Evolutionary conservation across 176 grass and related monocot species (phyloP), one percentile per base, ranked within the genome.

Genomic region (Tillandsia fasciculata): DNA sequence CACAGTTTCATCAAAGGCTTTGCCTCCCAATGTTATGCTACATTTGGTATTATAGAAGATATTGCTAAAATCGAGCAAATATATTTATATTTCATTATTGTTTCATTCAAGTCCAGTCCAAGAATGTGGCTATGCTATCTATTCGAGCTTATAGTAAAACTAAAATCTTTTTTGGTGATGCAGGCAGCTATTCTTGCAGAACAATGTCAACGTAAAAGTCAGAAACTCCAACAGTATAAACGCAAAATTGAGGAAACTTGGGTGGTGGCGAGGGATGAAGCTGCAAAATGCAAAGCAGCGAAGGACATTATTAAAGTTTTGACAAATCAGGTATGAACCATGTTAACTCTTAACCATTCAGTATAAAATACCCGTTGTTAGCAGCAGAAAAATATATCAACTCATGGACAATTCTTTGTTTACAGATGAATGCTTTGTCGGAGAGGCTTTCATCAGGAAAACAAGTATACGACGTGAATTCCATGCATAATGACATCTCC

Each of bases 281-380:
- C 94, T 64, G 80, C 84, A 73, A 99, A 90, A 51, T 93, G 80
- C 78, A 93, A 93, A 84, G 79, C 90, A 73, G 90, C 90, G 59
- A 85, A 93, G 70, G 87, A 90, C 18, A 82, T 93, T 73, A 87
- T 99, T 73, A 93, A 93, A 27, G 69, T 90, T 71, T 77, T 99
- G 64, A 81, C 87, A 1, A 88, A 83, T 82, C 90, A 99, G 94
- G 94, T 99, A 90, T 22, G 70, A 52, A 22, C 56, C 15, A 42
- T 61, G 56, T 54, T 67, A 65, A 0, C 65, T 53, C 53, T 18
- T 18, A 63, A n/a, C 24, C 47, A 76, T 64, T 18, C 18, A 61
- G 7, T 61, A 18, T 61, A 61, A 10, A 61, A 61, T 20, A 61
- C 56, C 9, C 8, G 7, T 23, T 23, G 56, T 61, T n/a, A 12